Percentiles rank a stretch among this genome's conserved stretches.
These are phyloP conservation scores for Nemania bipapillata DNA, from an alignment of 2,329 filamentous ascomycete species.

Conservation along the genomic window DNA sequence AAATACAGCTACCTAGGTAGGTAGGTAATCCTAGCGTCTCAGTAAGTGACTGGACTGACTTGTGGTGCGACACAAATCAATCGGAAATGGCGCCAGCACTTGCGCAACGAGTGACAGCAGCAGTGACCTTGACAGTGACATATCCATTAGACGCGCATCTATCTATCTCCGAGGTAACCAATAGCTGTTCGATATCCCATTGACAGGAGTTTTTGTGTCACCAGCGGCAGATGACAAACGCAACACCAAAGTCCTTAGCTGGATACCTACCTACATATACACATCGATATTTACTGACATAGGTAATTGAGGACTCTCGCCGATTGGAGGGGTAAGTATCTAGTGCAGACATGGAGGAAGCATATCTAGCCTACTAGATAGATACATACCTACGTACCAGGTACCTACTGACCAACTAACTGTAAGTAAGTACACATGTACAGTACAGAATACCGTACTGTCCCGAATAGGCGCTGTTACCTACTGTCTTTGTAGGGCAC, in stretches of 20 bases:
- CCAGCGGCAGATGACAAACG: background rate
- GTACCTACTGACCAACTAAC: no score
- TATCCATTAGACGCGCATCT: background rate
- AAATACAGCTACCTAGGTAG: background rate
- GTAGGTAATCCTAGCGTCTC: background rate
- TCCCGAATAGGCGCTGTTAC: background rate
- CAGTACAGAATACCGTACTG: background rate
- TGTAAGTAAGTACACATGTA: background rate
- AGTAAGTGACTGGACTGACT: background rate
- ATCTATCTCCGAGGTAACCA: background rate
- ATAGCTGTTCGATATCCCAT: background rate
- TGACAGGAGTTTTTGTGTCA: conserved; percentile 16
- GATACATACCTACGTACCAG: background rate
- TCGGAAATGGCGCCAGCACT: background rate
- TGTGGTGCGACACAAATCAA: background rate
- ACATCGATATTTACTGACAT: no score
- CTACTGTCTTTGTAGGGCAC: background rate
- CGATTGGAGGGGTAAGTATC: background rate
- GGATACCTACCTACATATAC: no score
- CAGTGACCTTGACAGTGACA: background rate
- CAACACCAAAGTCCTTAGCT: background rate
- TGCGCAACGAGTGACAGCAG: background rate
- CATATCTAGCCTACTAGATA: background rate
- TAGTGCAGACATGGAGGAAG: background rate
- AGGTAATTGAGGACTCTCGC: background rate